Evolutionary conservation across 495 filamentous ascomycete genomes (phyloP).

Genomic region (Podospora pseudoanserina): DNA sequence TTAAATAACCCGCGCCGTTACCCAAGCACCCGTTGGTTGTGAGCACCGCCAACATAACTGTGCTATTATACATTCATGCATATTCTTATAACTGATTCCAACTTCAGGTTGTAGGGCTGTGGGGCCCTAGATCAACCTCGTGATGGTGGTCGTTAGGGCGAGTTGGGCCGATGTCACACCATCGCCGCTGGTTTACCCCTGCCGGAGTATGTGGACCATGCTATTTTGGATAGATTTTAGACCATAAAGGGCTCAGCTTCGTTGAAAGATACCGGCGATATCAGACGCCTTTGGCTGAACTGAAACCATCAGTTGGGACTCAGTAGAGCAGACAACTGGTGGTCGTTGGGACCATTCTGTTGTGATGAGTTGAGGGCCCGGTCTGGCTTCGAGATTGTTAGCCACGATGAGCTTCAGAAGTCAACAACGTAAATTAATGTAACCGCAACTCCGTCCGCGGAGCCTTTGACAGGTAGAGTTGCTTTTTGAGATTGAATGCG

Average conservation of each 20-base stretch:
- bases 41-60: not conserved
- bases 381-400: too few species aligned
- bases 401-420: not conserved
- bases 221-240: not conserved
- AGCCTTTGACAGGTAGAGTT: too few species aligned
- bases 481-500: too few species aligned
- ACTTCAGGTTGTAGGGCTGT: not conserved
- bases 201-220: not conserved
- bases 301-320: not conserved
- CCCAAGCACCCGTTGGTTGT: not conserved
- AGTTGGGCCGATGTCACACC: not conserved
- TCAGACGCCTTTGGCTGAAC: not conserved
- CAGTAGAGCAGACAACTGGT: not conserved
- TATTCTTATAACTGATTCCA: not conserved
- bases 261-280: not conserved
- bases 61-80: not conserved
- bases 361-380: too few species aligned
- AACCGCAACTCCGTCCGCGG: too few species aligned
- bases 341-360: too few species aligned
- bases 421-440: not conserved
- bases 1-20: not conserved
- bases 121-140: not conserved
- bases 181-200: not conserved
- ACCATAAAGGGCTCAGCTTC: not conserved
- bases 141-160: not conserved